Percentiles rank a stretch among this genome's conserved stretches.
phyloP scores from a whole-genome alignment of 2,329 filamentous ascomycete genomes.

The Cercospora nicotianae region DNA sequence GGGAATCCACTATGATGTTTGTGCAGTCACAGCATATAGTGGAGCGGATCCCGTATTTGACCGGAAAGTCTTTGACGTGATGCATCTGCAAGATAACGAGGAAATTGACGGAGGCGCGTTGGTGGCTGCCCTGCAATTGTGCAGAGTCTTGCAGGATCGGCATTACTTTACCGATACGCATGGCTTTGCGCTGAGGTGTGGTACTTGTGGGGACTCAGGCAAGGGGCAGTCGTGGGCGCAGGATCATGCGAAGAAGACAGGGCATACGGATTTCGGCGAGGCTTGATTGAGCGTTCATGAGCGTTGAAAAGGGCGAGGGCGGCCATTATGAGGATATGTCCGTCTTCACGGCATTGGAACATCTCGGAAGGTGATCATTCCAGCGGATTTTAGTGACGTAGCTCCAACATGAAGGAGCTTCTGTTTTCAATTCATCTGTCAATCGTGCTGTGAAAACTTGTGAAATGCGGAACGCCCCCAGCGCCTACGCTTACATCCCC shows the following conservation, averaged over 20 bases:
- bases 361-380: neutral
- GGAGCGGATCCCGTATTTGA: slow-evolving; percentile 72
- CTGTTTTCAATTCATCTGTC: neutral
- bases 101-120: slow-evolving; percentile 55
- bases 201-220: slow-evolving; percentile 67
- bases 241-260: slow-evolving; percentile 62
- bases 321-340: neutral
- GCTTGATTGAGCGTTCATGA: slow-evolving; percentile 13
- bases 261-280: slow-evolving; percentile 58
- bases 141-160: slow-evolving; percentile 61
- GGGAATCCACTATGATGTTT: slow-evolving; percentile 89
- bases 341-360: neutral
- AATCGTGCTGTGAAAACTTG: neutral
- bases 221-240: slow-evolving; percentile 64
- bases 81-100: slow-evolving; percentile 34
- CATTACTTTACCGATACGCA: slow-evolving; percentile 90
- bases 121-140: slow-evolving; percentile 58
- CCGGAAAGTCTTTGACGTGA: slow-evolving; percentile 67
- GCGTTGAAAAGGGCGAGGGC: neutral
- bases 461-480: slow-evolving; percentile 10
- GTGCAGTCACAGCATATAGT: slow-evolving; percentile 69
- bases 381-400: neutral
- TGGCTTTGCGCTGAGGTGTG: slow-evolving; percentile 75
- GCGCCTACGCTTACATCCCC: slow-evolving; percentile 14
- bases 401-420: neutral